Base-by-base conservation (phyloP, 495 filamentous ascomycete species). In the Trichoderma reesei region DNA sequence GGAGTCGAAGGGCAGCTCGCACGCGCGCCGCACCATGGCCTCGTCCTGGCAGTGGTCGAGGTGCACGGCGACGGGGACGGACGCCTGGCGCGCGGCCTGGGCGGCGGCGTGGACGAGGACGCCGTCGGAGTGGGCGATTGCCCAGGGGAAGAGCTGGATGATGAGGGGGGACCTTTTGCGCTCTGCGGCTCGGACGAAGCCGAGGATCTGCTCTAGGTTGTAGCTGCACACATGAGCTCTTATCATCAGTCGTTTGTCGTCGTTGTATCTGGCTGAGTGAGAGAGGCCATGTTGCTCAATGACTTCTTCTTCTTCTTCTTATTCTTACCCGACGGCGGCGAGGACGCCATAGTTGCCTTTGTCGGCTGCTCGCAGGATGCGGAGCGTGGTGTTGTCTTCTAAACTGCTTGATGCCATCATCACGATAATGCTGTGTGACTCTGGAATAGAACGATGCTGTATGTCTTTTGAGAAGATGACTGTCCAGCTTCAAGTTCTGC, bases 61-160 rank as follows among this genome's bases (percentile, higher is more conserved):
- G 73, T 91, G 88, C 38, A 92, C 78, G 34, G 85, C 85, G 6
- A 91, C 79, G 36, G 89, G 89, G 26, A 91, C 88, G 8, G 74
- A 76, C 69, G 89, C 90, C 59, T 75, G 80, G 69, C 80, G 80
- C 84, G 83, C 69, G 82, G 76, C 69, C 54, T 72, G 73, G 42
- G 75, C 77, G 2, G 73, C 73, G n/a, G 73, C 74, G 56, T 69
- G 70, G 54, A 75, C 73, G 34, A 82, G 74, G 64, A 74, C 71
- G 10, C 84, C 80, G 68, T 79, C 78, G 41, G 86, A 86, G 76
- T 90, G 91, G 64, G 77, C 84, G 75, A 73, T 89, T 73, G 90
- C 88, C 90, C 90, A 95, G 62, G 90, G 90, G 77, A 95, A 93
- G 73, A 95, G 86, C 39, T 90, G 86, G 69, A 95, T 84, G 84